These are phyloP conservation scores for Bipolaris bicolor DNA, from an alignment of 2,329 filamentous ascomycete genomes.

Conservation along the genomic window DNA sequence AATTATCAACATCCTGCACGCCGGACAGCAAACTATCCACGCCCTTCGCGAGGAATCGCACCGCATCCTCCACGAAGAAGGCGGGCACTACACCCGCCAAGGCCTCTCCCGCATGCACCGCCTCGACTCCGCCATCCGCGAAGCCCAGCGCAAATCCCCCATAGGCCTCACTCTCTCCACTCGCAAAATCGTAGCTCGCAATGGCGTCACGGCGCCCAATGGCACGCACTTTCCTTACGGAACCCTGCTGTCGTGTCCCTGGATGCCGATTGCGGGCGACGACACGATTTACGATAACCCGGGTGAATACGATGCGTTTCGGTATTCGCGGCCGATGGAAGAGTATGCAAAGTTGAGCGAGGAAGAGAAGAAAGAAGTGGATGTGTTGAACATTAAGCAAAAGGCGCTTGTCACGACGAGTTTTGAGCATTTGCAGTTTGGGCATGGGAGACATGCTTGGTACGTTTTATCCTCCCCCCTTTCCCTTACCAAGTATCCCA, in stretches of 20 bases:
- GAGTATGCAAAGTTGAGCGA: conserved; percentile 25
- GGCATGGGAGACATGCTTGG: conserved; percentile 61
- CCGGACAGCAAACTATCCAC: conserved; percentile 23
- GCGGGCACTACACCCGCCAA: conserved; percentile 55
- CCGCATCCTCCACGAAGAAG: conserved; percentile 43
- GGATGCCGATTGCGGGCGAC: conserved; percentile 27
- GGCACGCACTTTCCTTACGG: conserved; percentile 26
- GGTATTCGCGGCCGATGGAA: conserved; percentile 32
- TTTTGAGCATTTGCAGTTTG: conserved; percentile 60
- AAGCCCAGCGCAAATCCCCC: conserved; percentile 59
- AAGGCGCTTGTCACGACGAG: conserved; percentile 62
- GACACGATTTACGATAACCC: conserved; percentile 21
- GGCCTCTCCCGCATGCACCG: conserved; percentile 53
- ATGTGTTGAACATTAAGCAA: conserved; percentile 45
- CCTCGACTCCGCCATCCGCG: conserved; percentile 60
- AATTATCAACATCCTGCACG: conserved; percentile 28
- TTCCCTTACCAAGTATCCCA: no score
- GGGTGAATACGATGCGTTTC: conserved; percentile 31
- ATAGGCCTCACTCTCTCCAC: conserved; percentile 56
- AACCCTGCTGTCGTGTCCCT: conserved; percentile 26
- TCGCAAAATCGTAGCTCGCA: conserved; percentile 61
- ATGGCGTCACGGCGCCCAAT: conserved; percentile 87
- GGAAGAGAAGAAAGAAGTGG: conserved; percentile 24
- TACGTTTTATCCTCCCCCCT: conserved; percentile 5
- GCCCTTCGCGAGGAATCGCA: conserved; percentile 54